Conservation (phyloP, 2,329 filamentous ascomycete species). For the Calonectria montana region DNA sequence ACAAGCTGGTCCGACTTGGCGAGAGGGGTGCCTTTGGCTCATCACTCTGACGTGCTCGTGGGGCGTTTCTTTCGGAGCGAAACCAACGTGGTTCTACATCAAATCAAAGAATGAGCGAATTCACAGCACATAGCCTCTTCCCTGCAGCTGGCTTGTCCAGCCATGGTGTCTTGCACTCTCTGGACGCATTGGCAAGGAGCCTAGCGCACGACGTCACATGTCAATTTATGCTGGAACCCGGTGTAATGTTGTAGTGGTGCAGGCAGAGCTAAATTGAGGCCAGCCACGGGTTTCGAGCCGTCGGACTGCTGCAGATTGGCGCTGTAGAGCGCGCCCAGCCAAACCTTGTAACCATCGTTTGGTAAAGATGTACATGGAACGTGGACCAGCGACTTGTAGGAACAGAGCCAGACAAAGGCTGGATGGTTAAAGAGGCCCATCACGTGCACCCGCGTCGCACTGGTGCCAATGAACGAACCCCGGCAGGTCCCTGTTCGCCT, state of each 20-base stretch:
- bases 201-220: background rate
- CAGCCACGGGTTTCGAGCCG: background rate
- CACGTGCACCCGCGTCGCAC: constrained; percentile 46
- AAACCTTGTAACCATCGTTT: background rate
- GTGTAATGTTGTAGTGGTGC: constrained; percentile 1
- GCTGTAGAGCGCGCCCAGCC: background rate
- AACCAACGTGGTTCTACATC: background rate
- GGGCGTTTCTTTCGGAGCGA: background rate
- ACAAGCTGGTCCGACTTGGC: background rate
- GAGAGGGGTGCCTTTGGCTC: background rate
- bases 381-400: background rate
- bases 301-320: background rate
- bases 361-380: background rate
- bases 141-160: background rate
- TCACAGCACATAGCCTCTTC: background rate
- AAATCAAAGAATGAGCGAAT: background rate
- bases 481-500: constrained; percentile 3
- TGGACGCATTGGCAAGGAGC: background rate
- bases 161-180: background rate
- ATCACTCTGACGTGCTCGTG: constrained; percentile 2
- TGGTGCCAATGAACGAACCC: constrained; percentile 27
- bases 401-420: background rate
- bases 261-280: background rate
- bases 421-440: background rate
- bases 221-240: constrained; percentile 4